These are phyloP conservation scores for Boletus patriciae DNA, from an alignment of 768 basidiomycete species.

Conservation along the genomic window DNA sequence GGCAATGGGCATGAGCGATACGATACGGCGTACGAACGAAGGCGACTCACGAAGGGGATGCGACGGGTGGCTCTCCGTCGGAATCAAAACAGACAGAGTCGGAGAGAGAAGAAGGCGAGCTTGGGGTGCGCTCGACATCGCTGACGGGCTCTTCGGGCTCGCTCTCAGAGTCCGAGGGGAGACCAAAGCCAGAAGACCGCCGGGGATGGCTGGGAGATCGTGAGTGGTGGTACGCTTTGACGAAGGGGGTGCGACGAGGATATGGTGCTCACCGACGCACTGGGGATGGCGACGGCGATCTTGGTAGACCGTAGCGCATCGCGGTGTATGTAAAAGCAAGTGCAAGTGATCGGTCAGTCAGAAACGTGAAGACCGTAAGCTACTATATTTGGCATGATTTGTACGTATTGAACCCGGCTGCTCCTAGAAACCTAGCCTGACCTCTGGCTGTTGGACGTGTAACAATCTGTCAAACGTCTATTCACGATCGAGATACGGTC, in stretches of 20 bases:
- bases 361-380: not conserved
- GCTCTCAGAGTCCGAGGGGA: slow-evolving; percentile 50
- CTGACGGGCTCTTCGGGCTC: slow-evolving; percentile 34
- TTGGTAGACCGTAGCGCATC: slow-evolving; percentile 58
- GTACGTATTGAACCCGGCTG: too few relatives aligned
- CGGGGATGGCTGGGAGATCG: slow-evolving; percentile 20
- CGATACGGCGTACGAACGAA: not conserved
- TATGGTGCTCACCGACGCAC: slow-evolving; percentile 35
- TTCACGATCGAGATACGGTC: too few relatives aligned
- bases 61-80: slow-evolving; percentile 40
- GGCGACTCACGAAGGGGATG: slow-evolving; percentile 36
- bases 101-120: slow-evolving; percentile 37
- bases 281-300: slow-evolving; percentile 52
- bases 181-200: slow-evolving; percentile 53
- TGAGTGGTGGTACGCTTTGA: not conserved
- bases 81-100: slow-evolving; percentile 45
- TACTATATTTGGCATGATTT: slow-evolving; percentile 1
- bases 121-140: slow-evolving; percentile 37
- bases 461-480: too few relatives aligned
- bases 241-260: slow-evolving; percentile 10
- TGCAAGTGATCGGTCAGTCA: not conserved
- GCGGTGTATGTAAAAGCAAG: not conserved
- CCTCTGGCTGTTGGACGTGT: too few relatives aligned
- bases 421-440: too few relatives aligned
- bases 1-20: not conserved